Base-by-base conservation (phyloP, 768 basidiomycete species). In the Roridomyces roridus region DNA sequence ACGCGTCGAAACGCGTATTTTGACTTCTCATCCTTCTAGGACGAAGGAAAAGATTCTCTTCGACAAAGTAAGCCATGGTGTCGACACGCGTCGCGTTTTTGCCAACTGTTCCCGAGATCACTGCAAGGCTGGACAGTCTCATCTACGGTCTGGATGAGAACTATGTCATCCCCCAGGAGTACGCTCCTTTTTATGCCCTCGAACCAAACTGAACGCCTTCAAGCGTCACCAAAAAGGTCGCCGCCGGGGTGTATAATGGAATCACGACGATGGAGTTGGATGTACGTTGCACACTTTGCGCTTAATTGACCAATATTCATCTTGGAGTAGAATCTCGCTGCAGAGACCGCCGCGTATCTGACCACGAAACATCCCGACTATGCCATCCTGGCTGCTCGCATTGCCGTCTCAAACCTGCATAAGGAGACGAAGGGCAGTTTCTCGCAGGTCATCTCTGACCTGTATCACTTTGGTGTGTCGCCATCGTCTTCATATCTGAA, bases 341-440 rank as follows among this genome's bases (percentile, higher is more conserved):
- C 96, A 7, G 96, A 98, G 77, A 99, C 97, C 6, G 95, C 97
- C 10, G 97, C 97, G 0, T 98, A 89, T 72, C 86, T 98, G 55
- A 99, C 97, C 3, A 98, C 97, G 15, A 95, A 92, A 63, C 94
- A 96, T 69, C 95, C 96, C 5, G 97, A 99, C 70, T 99, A 99
- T 66, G 97, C 97, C 21, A 88, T 98, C 57, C 92, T 99, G 58
- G 97, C 97, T 3, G 97, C 97, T 24, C 94, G 97, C 54, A 98
- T 99, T 51, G 97, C 97, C 51, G 94, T 99, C 65, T 97, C 96
- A 44, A 99, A 99, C 71, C 78, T 99, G 11, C 97, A 99, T 83
- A 98, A 99, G 68, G 96, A 99, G 77, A 98, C 97, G 17, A 98
- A 95, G 80, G 98, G 98, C 80, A 92, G 78, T 64, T 98, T 99